Conservation (phyloP, 139 green algal species). For the Haematococcus lacustris region DNA sequence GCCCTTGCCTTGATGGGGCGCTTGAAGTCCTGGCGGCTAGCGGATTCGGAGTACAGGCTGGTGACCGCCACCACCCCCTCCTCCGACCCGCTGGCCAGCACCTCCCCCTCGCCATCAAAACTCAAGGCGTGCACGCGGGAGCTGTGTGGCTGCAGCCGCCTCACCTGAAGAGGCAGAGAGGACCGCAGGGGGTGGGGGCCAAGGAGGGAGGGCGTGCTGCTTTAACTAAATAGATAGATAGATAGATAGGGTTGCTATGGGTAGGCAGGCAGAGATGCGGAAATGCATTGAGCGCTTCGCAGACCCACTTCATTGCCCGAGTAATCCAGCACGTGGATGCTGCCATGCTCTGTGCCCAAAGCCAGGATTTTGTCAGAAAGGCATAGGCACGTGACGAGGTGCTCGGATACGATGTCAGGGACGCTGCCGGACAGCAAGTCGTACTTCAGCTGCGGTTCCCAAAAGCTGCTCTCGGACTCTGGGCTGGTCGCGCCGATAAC, state of each 20-base stretch:
- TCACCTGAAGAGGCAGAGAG: conserved; percentile 12
- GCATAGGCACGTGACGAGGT: conserved; percentile 46
- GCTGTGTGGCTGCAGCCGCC: conserved; percentile 58
- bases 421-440: conserved; percentile 48
- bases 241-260: not conserved
- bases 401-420: conserved; percentile 31
- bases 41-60: conserved; percentile 63
- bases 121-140: conserved; percentile 62
- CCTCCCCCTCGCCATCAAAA: conserved; percentile 74
- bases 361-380: conserved; percentile 84
- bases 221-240: not conserved
- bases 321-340: conserved; percentile 81
- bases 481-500: not conserved
- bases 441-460: conserved; percentile 81
- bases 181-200: not conserved
- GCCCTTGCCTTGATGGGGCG: too few relatives aligned
- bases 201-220: not conserved
- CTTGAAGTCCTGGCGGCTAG: conserved; percentile 32
- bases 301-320: conserved; percentile 68
- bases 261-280: not conserved
- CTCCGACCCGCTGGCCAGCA: conserved; percentile 62
- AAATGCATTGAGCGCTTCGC: not conserved
- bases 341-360: conserved; percentile 66
- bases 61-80: conserved; percentile 62
- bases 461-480: not conserved